Conservation (phyloP, 2,329 filamentous ascomycete species). For the Fusarium dimerum region DNA sequence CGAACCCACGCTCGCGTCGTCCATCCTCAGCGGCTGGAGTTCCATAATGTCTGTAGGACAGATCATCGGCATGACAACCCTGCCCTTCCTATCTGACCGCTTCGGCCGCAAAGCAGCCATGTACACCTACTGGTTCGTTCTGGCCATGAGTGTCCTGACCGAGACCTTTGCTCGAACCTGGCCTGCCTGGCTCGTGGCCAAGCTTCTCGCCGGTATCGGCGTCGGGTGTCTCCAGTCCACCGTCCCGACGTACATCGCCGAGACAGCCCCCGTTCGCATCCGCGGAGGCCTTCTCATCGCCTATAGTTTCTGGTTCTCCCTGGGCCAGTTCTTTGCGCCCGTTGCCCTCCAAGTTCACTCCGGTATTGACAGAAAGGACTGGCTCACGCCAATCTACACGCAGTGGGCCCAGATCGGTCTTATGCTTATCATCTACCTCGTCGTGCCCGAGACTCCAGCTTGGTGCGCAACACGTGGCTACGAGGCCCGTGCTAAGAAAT, state of each 20-base stretch:
- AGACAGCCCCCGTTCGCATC: slow-evolving; percentile 42
- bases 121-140: slow-evolving; percentile 33
- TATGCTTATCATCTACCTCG: slow-evolving; percentile 40
- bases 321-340: slow-evolving; percentile 44
- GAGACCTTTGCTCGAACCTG: slow-evolving; percentile 39
- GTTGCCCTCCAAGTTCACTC: slow-evolving; percentile 41
- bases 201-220: slow-evolving; percentile 38
- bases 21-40: slow-evolving; percentile 40
- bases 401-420: slow-evolving; percentile 46
- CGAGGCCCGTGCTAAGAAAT: slow-evolving; percentile 7
- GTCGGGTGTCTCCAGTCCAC: slow-evolving; percentile 45
- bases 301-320: slow-evolving; percentile 46
- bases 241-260: slow-evolving; percentile 42
- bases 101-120: slow-evolving; percentile 36
- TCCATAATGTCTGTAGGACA: slow-evolving; percentile 43
- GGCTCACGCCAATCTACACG: slow-evolving; percentile 43
- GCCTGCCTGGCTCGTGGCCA: slow-evolving; percentile 42
- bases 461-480: slow-evolving; percentile 34
- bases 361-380: slow-evolving; percentile 33
- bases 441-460: slow-evolving; percentile 42
- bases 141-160: slow-evolving; percentile 37
- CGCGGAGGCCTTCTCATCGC: slow-evolving; percentile 42
- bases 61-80: slow-evolving; percentile 38
- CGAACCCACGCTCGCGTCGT: slow-evolving; percentile 33
- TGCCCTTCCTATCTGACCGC: slow-evolving; percentile 28